These are phyloP conservation scores for Hortaea werneckii DNA, from an alignment of 2,329 filamentous ascomycete species.

Conservation along the genomic window DNA sequence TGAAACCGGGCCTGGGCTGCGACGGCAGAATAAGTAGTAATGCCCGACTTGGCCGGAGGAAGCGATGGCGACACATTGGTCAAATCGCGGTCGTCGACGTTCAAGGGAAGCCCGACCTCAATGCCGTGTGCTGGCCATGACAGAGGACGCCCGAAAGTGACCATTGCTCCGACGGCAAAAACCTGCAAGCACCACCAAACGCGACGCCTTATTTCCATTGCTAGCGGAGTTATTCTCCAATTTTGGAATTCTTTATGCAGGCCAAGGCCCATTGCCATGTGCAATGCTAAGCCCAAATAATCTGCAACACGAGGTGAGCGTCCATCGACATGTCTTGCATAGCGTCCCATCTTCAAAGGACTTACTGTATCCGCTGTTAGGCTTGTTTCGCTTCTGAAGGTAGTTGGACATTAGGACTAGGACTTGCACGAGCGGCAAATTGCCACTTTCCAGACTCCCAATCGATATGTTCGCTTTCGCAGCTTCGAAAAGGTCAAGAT, in stretches of 20 bases:
- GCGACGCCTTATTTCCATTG: constrained; percentile 25
- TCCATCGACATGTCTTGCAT: no score
- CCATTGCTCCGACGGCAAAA: constrained; percentile 40
- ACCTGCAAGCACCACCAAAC: constrained; percentile 32
- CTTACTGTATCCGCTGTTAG: constrained; percentile 38
- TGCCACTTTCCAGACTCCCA: constrained; percentile 40
- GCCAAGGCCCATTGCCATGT: constrained; percentile 41
- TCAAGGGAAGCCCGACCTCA: constrained; percentile 34
- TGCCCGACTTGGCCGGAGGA: constrained; percentile 7
- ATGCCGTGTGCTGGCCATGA: constrained; percentile 36
- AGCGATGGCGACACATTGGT: constrained; percentile 21
- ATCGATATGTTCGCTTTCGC: constrained; percentile 38
- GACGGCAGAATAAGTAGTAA: constrained; percentile 37
- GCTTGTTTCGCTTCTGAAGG: constrained; percentile 41
- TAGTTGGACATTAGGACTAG: constrained; percentile 40
- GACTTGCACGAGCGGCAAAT: constrained; percentile 39
- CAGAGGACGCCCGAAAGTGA: constrained; percentile 41
- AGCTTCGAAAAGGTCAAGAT: constrained; percentile 36
- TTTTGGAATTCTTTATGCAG: constrained; percentile 42
- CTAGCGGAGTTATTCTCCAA: constrained; percentile 35
- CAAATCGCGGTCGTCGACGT: constrained; percentile 36
- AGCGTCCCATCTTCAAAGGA: constrained; percentile 6
- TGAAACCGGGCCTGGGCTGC: constrained; percentile 37
- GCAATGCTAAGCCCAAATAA: constrained; percentile 38
- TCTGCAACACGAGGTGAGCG: not conserved